Evolutionary conservation across 305 asterid genomes (phyloP).

Genomic region (Fraxinus greggii): DNA sequence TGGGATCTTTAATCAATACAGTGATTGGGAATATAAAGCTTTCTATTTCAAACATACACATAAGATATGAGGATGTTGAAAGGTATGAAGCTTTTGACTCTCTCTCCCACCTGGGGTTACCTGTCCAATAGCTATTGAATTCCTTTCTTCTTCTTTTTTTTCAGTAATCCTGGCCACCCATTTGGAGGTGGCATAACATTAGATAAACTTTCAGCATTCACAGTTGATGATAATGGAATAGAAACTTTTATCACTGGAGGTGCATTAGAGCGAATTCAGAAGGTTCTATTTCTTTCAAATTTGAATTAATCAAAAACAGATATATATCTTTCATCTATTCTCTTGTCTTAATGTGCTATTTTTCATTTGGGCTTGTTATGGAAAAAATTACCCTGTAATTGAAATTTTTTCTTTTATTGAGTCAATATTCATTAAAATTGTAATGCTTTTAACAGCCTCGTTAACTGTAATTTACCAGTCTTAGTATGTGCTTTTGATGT

Average conservation of each 20-base stretch:
- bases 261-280: slow-evolving; percentile 78
- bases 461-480: background rate
- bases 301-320: slow-evolving; percentile 12
- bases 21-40: slow-evolving; percentile 97
- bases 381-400: background rate
- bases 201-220: slow-evolving; percentile 88
- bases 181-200: slow-evolving; percentile 88
- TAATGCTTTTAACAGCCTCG: background rate
- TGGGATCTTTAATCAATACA: slow-evolving; percentile 92
- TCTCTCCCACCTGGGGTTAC: slow-evolving; percentile 6
- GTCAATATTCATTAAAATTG: background rate
- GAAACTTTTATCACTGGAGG: slow-evolving; percentile 90
- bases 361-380: background rate
- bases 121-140: slow-evolving; percentile 27
- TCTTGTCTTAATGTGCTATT: slow-evolving; percentile 1
- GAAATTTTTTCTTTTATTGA: background rate
- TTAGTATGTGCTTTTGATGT: background rate
- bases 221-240: slow-evolving; percentile 82
- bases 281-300: slow-evolving; percentile 48
- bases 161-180: slow-evolving; percentile 93
- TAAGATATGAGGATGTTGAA: slow-evolving; percentile 97
- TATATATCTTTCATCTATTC: background rate
- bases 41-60: slow-evolving; percentile 87
- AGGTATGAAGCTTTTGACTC: slow-evolving; percentile 50
- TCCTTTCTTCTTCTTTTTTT: slow-evolving; percentile 21